Percentiles rank a stretch among this genome's conserved stretches.
phyloP scores from a whole-genome alignment of 768 basidiomycete genomes.

The Xerocomus spinulosus region DNA sequence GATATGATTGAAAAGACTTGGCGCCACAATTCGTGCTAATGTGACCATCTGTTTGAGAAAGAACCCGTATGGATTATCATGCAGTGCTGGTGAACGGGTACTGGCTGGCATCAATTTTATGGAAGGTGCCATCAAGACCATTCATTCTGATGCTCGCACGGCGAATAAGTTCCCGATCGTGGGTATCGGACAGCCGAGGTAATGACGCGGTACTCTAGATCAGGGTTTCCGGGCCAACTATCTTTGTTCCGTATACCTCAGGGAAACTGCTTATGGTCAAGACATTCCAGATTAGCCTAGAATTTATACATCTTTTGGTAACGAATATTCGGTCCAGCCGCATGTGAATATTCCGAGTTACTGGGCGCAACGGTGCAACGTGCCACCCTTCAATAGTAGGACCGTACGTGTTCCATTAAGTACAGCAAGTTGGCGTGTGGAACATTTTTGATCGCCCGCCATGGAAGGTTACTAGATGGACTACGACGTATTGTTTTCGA shows the following conservation, averaged over 20 bases:
- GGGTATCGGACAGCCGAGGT: constrained; percentile 16
- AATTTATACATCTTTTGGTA: constrained; percentile 26
- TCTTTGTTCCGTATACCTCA: constrained; percentile 25
- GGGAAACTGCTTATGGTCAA: constrained; percentile 23
- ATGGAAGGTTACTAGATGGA: constrained; percentile 22
- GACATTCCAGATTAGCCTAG: constrained; percentile 13
- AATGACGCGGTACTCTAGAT: constrained; percentile 17
- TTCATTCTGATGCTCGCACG: constrained; percentile 3
- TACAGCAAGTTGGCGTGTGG: constrained; percentile 28
- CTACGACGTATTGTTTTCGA: constrained; percentile 26
- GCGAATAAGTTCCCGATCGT: constrained; percentile 8
- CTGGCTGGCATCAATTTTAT: background rate
- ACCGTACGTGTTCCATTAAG: constrained; percentile 11
- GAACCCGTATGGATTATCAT: constrained; percentile 5
- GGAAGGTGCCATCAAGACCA: constrained; percentile 2
- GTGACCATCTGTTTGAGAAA: background rate
- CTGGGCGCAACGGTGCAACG: constrained; percentile 17
- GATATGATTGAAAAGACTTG: constrained; percentile 1
- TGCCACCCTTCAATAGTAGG: constrained; percentile 17
- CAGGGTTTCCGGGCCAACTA: constrained; percentile 20
- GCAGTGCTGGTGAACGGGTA: background rate
- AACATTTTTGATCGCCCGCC: constrained; percentile 22
- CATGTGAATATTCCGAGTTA: constrained; percentile 21
- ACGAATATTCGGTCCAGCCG: constrained; percentile 23
- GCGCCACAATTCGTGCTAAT: constrained; percentile 5